phyloP scores from a whole-genome alignment of 768 basidiomycete genomes.

The Strobilomyces confusus region DNA sequence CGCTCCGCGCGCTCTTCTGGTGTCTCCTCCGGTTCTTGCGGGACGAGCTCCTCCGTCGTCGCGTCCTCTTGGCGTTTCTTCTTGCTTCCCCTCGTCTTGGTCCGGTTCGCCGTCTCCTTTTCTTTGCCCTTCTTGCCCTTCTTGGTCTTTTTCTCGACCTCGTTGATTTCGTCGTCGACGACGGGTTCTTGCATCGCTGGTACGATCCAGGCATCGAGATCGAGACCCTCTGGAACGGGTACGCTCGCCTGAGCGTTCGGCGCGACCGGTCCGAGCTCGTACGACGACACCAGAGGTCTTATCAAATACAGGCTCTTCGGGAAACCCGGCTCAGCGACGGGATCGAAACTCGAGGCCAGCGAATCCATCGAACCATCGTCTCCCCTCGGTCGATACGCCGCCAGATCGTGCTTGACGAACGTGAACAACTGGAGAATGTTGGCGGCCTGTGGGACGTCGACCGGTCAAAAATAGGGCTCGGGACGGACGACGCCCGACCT shows the following conservation, averaged over 20 bases:
- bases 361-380: constrained; percentile 35
- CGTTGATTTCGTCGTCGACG: constrained; percentile 32
- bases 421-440: constrained; percentile 71
- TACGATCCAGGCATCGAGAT: constrained; percentile 84
- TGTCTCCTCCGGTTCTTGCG: constrained; percentile 46
- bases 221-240: constrained; percentile 75
- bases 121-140: constrained; percentile 43
- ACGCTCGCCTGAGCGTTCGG: constrained; percentile 76
- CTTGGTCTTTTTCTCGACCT: constrained; percentile 39
- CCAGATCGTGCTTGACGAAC: constrained; percentile 73
- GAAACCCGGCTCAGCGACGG: constrained; percentile 45
- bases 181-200: constrained; percentile 44
- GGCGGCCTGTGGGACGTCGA: constrained; percentile 54
- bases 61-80: constrained; percentile 41
- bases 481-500: constrained; percentile 23
- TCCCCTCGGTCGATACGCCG: constrained; percentile 45
- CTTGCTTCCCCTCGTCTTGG: constrained; percentile 35
- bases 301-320: constrained; percentile 91
- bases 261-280: constrained; percentile 87
- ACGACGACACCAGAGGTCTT: constrained; percentile 66
- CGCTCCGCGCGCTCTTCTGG: constrained; percentile 56
- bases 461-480: not conserved
- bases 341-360: constrained; percentile 37
- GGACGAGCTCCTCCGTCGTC: constrained; percentile 29
- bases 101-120: constrained; percentile 34